Base-by-base conservation (phyloP, 2,329 filamentous ascomycete species). In the Pseudogymnoascus sp. region DNA sequence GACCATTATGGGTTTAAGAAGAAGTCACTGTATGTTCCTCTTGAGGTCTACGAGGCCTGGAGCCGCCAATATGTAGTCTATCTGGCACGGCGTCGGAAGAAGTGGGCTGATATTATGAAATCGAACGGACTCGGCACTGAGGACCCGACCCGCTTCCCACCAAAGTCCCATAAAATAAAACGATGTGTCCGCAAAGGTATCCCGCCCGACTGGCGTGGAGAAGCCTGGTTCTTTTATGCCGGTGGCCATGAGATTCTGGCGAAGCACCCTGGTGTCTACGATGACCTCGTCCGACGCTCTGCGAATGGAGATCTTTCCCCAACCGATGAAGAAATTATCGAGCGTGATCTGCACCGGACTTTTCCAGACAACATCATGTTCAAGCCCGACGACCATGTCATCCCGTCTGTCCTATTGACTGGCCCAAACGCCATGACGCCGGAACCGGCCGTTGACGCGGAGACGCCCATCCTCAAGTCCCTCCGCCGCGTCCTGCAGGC, bases 141-240 rank as follows among this genome's bases (percentile, higher is more conserved):
- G 49, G 78, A 84, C 3, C 92, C 91, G 1, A 85, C 84, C 38
- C 83, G 85, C 2, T 97, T 97, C 68, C 93, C 93, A 0, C 82
- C 88, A 1, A 88, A 87, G 61, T 90, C 86, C 59, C 84, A 87
- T 52, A 96, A 95, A 75, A 85, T 94, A 45, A 96, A 95, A 76
- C 84, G 92, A 16, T 97, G 94, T 72, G 84, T 96, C 58, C 86
- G 92, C 60, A 97, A 97, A 75, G 93, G 93, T 14, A 93, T 97
- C 59, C 93, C 93, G 2, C 91, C 92, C 0, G 91, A 96, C 67
- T 96, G 92, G 86, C 85, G 93, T 70, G 93, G 93, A n/a, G 89
- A 90, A 5, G 93, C 93, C 52, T 97, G 93, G 93, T 97, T 96
- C 74, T 97, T 90, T 77, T 97, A 97, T 72, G 91, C 92, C 9